Evolutionary conservation across 441 rosid species (phyloP).

Genomic region (Populus hybrid): DNA sequence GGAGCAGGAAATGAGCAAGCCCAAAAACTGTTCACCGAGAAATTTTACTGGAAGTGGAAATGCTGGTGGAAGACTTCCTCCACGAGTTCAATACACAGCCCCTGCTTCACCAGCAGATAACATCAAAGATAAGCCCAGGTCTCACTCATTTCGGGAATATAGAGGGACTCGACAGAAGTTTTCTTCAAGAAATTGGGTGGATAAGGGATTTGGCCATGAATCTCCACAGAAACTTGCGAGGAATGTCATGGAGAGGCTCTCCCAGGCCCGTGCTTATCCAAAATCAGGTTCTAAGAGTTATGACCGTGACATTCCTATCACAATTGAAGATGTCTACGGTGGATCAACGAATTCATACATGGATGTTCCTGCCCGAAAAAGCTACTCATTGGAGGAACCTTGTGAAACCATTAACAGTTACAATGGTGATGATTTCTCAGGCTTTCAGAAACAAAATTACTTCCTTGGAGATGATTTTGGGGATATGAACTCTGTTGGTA

Average conservation of each 20-base stretch:
- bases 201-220: conserved; percentile 55
- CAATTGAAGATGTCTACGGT: conserved; percentile 73
- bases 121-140: conserved; percentile 43
- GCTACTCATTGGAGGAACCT: conserved; percentile 41
- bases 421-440: conserved; percentile 34
- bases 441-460: conserved; percentile 31
- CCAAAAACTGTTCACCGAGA: conserved; percentile 42
- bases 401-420: conserved; percentile 34
- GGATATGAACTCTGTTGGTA: conserved; percentile 32
- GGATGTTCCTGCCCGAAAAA: conserved; percentile 37
- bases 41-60: conserved; percentile 39
- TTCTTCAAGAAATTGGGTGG: conserved; percentile 62
- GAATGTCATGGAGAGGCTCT: conserved; percentile 81
- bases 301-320: conserved; percentile 56
- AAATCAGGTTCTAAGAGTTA: conserved; percentile 47
- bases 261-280: conserved; percentile 47
- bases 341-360: conserved; percentile 43
- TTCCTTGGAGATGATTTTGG: conserved; percentile 24
- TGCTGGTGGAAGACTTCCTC: conserved; percentile 58
- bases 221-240: conserved; percentile 88
- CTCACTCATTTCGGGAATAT: conserved; percentile 71
- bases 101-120: conserved; percentile 62
- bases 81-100: conserved; percentile 59
- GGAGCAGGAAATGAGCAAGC: conserved; percentile 53
- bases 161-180: conserved; percentile 46